phyloP scores from a whole-genome alignment of 805 yeast species.

The Candida arabinofermentans region DNA sequence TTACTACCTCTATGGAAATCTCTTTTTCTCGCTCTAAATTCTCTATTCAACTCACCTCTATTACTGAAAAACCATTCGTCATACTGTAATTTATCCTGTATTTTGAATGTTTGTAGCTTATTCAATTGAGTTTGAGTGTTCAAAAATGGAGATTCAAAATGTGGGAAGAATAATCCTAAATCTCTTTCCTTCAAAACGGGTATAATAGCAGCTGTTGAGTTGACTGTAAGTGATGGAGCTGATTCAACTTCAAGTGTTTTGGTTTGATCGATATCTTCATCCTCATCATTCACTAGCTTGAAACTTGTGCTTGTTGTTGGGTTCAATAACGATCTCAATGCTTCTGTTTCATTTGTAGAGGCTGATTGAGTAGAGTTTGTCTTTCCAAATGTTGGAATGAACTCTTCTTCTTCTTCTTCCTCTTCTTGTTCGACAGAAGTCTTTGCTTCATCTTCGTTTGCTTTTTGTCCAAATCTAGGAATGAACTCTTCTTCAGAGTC shows the following conservation, averaged over 20 bases:
- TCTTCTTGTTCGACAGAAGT: conserved; percentile 1
- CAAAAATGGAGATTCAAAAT: conserved; percentile 80
- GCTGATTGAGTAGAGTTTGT: conserved; percentile 18
- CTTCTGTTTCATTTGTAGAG: conserved; percentile 49
- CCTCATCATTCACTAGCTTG: conserved; percentile 41
- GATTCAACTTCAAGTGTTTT: conserved; percentile 20
- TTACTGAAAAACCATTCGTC: conserved; percentile 77
- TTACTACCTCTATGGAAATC: conserved; percentile 66
- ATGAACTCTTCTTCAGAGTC: not conserved
- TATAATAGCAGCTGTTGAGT: conserved; percentile 13
- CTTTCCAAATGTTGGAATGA: conserved; percentile 51
- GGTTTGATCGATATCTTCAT: conserved; percentile 44
- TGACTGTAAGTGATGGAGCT: conserved; percentile 3
- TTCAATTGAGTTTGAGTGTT: conserved; percentile 78
- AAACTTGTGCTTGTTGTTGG: conserved; percentile 34
- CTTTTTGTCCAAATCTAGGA: not conserved
- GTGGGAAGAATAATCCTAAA: conserved; percentile 72
- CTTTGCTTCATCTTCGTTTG: not conserved
- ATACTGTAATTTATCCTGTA: conserved; percentile 42
- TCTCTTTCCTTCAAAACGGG: conserved; percentile 21
- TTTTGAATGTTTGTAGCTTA: conserved; percentile 42
- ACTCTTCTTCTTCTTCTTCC: conserved; percentile 19
- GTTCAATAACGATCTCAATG: conserved; percentile 56
- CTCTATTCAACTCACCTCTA: conserved; percentile 76
- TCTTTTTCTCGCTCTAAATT: conserved; percentile 68